Evolutionary conservation across 345 rosid genomes (phyloP).

Genomic region (Melaleuca alternifolia): DNA sequence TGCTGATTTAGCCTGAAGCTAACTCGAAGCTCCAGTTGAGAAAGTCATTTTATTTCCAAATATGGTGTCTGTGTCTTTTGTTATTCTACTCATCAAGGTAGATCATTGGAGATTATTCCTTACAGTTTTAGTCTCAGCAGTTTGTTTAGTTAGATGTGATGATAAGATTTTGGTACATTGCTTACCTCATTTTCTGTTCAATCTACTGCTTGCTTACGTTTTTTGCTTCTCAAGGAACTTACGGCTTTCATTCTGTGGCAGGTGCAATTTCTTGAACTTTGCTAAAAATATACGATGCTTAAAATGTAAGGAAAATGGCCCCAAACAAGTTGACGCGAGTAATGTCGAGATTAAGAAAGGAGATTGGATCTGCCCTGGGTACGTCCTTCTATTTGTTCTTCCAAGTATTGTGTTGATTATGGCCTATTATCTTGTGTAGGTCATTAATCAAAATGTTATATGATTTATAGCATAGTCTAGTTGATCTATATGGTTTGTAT

Average conservation of each 20-base stretch:
- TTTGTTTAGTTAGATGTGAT: not conserved
- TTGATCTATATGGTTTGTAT: not conserved
- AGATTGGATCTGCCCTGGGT: constrained; percentile 74
- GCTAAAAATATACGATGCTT: constrained; percentile 28
- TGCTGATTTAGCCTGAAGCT: not conserved
- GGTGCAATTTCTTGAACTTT: constrained; percentile 54
- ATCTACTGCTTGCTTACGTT: not conserved
- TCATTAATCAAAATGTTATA: not conserved
- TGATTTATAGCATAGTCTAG: not conserved
- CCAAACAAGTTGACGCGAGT: constrained; percentile 9
- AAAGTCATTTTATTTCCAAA: not conserved
- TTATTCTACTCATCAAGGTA: not conserved
- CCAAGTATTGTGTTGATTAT: not conserved
- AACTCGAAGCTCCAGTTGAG: not conserved
- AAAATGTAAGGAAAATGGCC: constrained; percentile 32
- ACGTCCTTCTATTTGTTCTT: constrained; percentile 10
- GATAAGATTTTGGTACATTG: not conserved
- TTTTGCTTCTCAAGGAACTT: not conserved
- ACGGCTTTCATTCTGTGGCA: constrained; percentile 9
- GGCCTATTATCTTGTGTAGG: not conserved
- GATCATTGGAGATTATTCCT: not conserved
- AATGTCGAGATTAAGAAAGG: constrained; percentile 39
- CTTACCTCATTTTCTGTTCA: not conserved
- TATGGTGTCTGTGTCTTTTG: not conserved
- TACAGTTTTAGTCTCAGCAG: not conserved